A percentile compares a stretch with the other conserved stretches of the same genome.
These are phyloP conservation scores for Trichophyton simii DNA, from an alignment of 2,329 filamentous ascomycete genomes.

Conservation along the genomic window DNA sequence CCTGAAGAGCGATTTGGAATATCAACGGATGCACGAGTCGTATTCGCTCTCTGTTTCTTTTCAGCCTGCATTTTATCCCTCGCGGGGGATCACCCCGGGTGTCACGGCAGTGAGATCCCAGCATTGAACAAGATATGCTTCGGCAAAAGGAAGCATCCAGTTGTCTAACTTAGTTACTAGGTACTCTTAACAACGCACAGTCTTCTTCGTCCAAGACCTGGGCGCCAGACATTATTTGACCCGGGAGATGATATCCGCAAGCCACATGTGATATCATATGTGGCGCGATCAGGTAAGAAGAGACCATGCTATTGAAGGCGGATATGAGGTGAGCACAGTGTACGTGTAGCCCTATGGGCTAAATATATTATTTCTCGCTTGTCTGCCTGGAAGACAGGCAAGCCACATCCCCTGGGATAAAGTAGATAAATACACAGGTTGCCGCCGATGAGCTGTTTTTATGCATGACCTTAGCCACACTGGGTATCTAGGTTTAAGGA, in stretches of 20 bases:
- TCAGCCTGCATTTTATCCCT: background rate
- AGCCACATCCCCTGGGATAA: background rate
- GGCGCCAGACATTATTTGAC: background rate
- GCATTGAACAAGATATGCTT: background rate
- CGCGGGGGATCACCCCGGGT: background rate
- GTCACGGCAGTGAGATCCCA: background rate
- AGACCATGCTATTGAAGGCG: background rate
- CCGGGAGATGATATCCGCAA: background rate
- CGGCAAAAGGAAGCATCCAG: background rate
- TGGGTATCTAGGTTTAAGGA: background rate
- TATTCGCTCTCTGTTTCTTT: background rate
- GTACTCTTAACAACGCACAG: background rate
- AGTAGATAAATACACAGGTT: background rate
- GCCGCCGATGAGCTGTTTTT: background rate
- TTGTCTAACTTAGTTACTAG: too few species aligned
- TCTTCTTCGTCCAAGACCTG: background rate
- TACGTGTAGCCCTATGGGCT: background rate
- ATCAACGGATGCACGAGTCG: background rate
- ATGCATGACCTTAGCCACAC: background rate
- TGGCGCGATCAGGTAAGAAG: background rate
- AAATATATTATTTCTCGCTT: background rate
- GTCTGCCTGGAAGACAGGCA: background rate
- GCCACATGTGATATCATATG: constrained; percentile 1
- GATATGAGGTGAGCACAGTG: background rate
- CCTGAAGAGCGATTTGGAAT: background rate